Conservation (phyloP, 495 filamentous ascomycete species). For the Saxispiralis lemnorum region DNA sequence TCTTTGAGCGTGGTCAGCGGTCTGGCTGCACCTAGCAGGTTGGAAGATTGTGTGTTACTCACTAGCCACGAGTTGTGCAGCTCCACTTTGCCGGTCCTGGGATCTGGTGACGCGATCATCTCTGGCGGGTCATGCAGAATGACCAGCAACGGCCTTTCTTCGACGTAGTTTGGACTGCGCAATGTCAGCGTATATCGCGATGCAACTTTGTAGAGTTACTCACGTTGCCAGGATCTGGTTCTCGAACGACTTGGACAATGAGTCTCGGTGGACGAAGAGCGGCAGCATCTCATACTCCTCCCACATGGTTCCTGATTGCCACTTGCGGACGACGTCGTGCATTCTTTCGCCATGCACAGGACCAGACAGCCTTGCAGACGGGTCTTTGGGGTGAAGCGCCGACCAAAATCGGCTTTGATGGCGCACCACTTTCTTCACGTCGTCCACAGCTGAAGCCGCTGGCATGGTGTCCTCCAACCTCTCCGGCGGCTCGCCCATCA, state of each 20-base stretch:
- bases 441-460: slow-evolving; percentile 29
- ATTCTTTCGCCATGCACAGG: slow-evolving; percentile 28
- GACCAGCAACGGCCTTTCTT: slow-evolving; percentile 42
- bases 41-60: slow-evolving; percentile 24
- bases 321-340: slow-evolving; percentile 57
- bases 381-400: slow-evolving; percentile 36
- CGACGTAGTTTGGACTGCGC: slow-evolving; percentile 35
- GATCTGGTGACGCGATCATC: slow-evolving; percentile 47
- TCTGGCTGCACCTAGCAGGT: slow-evolving; percentile 26
- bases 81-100: slow-evolving; percentile 49
- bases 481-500: slow-evolving; percentile 89
- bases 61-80: slow-evolving; percentile 76
- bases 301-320: slow-evolving; percentile 50
- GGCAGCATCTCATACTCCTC: slow-evolving; percentile 57
- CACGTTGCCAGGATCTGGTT: slow-evolving; percentile 80
- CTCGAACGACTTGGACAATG: slow-evolving; percentile 59
- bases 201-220: slow-evolving; percentile 6
- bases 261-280: slow-evolving; percentile 52
- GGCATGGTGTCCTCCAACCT: slow-evolving; percentile 30
- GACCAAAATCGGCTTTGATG: slow-evolving; percentile 42
- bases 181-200: not conserved
- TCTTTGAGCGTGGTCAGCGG: slow-evolving; percentile 34
- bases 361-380: slow-evolving; percentile 19
- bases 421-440: slow-evolving; percentile 35
- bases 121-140: slow-evolving; percentile 61